A percentile compares a stretch with the other conserved stretches of the same genome.
Conservation (phyloP, 441 rosid genomes). For the Bruguiera hainesii region DNA sequence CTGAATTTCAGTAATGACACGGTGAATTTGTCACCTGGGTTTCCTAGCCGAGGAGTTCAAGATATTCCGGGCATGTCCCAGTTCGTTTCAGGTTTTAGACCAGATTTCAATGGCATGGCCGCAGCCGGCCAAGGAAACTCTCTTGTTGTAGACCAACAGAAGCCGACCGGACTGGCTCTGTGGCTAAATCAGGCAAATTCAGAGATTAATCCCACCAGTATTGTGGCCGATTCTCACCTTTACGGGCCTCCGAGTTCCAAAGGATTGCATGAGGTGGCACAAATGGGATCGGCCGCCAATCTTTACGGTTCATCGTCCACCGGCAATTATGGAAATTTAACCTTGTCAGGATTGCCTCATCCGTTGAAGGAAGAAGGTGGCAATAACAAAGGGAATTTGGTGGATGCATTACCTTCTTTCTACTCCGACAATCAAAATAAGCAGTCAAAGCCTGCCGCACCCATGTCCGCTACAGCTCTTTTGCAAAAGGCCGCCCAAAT, state of each 20-base stretch:
- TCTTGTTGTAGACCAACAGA: conserved; percentile 19
- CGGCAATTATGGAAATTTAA: conserved; percentile 40
- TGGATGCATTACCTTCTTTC: conserved; percentile 41
- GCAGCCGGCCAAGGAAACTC: conserved; percentile 11
- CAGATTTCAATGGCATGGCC: conserved; percentile 37
- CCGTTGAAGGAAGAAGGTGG: conserved; percentile 47
- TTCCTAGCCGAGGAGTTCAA: conserved; percentile 40
- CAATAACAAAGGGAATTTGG: conserved; percentile 32
- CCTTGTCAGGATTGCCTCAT: conserved; percentile 49
- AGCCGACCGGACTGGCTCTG: conserved; percentile 20
- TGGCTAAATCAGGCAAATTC: conserved; percentile 26
- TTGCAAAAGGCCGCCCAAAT: conserved; percentile 89
- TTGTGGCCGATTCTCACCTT: conserved; percentile 15
- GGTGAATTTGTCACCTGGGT: conserved; percentile 48
- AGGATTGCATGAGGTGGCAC: conserved; percentile 60
- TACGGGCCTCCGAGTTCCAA: conserved; percentile 11
- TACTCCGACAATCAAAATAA: conserved; percentile 40
- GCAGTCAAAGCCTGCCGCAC: conserved; percentile 29
- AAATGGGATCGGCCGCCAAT: conserved; percentile 46
- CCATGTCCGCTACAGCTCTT: conserved; percentile 91
- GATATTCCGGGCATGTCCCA: conserved; percentile 45
- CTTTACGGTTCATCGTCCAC: conserved; percentile 48
- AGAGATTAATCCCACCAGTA: conserved; percentile 4
- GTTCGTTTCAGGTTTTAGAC: conserved; percentile 43
- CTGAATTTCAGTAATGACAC: conserved; percentile 34